Evolutionary conservation across 768 basidiomycete genomes (phyloP).

Genomic region (Tricholoma terreum): DNA sequence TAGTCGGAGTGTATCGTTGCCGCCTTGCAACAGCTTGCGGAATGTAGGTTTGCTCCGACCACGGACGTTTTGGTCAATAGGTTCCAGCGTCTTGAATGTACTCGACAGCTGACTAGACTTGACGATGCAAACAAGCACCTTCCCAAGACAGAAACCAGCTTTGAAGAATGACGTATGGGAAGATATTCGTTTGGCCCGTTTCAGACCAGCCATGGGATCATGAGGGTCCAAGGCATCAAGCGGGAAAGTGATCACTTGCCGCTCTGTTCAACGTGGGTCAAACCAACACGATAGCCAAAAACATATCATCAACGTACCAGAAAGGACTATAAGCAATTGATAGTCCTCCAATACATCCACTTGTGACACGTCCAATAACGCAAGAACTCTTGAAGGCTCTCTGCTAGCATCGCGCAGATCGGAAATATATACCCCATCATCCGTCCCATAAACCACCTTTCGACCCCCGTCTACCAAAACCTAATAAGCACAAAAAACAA

Average conservation of each 20-base stretch:
- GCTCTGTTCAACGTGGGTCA: conserved; percentile 49
- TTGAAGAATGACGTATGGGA: conserved; percentile 99
- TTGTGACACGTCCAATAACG: conserved; percentile 85
- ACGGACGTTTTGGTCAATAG: conserved; percentile 84
- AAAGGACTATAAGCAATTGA: conserved; percentile 94
- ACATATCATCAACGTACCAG: conserved; percentile 52
- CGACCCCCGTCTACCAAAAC: conserved; percentile 63
- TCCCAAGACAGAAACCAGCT: conserved; percentile 86
- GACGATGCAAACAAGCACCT: conserved; percentile 93
- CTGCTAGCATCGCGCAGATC: conserved; percentile 74
- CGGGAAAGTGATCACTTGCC: conserved; percentile 94
- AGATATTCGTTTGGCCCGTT: conserved; percentile 92
- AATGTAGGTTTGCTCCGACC: conserved; percentile 88
- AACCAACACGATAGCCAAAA: background rate
- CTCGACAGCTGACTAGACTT: conserved; percentile 94
- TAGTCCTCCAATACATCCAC: conserved; percentile 97
- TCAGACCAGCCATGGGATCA: conserved; percentile 88
- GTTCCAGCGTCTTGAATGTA: conserved; percentile 96
- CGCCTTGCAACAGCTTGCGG: conserved; percentile 88
- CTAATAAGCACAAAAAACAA: conserved; percentile 9
- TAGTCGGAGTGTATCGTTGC: conserved; percentile 88
- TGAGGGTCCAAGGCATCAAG: conserved; percentile 87
- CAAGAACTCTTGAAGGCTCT: conserved; percentile 88
- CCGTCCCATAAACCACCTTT: conserved; percentile 92
- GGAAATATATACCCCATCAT: conserved; percentile 94